Percentiles rank a stretch among this genome's conserved stretches.
Evolutionary conservation across 257 asterid genomes (phyloP).

Genomic region (Nicotiana otophora): DNA sequence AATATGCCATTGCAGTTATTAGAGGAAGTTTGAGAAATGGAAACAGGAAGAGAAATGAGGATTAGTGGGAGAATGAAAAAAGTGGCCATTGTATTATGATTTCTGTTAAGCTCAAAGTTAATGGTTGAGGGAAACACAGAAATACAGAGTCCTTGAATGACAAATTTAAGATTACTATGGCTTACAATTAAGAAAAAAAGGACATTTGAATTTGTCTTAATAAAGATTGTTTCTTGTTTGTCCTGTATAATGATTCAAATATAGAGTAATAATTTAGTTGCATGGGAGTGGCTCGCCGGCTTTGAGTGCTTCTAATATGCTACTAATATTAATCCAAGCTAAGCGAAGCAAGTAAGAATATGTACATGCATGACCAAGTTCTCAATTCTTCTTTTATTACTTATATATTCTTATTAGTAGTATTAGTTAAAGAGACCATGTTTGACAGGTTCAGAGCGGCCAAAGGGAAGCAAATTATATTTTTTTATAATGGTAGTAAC

Average conservation of each 20-base stretch:
- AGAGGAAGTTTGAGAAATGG: conserved; percentile 35
- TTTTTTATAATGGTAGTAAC: no score
- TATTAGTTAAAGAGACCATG: not conserved
- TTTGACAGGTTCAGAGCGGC: conserved; percentile 1
- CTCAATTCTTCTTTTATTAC: not conserved
- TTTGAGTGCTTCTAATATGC: conserved; percentile 18
- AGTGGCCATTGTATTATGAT: conserved; percentile 21
- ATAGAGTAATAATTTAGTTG: not conserved
- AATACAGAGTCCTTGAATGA: not conserved
- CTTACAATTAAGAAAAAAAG: not conserved
- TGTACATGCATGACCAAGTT: not conserved
- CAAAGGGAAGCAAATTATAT: not conserved
- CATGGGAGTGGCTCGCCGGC: conserved; percentile 32
- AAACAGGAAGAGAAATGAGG: conserved; percentile 25
- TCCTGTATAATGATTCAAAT: conserved; percentile 12
- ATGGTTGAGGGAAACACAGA: not conserved
- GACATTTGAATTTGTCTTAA: not conserved
- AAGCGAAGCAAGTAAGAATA: not conserved
- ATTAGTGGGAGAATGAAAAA: conserved; percentile 14
- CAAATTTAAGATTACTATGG: not conserved
- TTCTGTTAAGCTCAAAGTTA: conserved; percentile 18
- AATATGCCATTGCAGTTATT: conserved; percentile 45
- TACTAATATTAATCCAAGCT: not conserved
- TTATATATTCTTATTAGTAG: not conserved
- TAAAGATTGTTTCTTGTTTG: conserved; percentile 7